Evolutionary conservation across 768 basidiomycete species (phyloP), one percentile per base, ranked within the genome.

Genomic region (Kwoniella pini): DNA sequence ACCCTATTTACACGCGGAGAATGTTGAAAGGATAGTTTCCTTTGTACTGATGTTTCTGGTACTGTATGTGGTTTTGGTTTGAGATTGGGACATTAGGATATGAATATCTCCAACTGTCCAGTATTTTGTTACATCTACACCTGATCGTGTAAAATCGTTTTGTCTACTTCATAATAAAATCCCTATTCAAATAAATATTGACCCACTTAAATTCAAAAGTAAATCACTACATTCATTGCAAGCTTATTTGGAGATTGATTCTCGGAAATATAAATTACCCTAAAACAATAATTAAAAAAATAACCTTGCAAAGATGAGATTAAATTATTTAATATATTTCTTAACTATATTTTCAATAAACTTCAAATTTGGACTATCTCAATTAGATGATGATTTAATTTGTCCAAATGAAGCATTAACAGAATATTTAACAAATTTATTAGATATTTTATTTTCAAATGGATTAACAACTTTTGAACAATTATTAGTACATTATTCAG

Each of bases 381-480:
- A 40, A n/a, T 63, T 63, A 51, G 53, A 63, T 19, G 54, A 64
- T 30, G 44, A 63, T n/a, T 52, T 71, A 27, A 62, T 61, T 15
- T 75, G 73, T 57, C 44, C 50, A 50, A 62, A 75, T 51, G 36
- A 40, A 7, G 19, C 51, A 15, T 54, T 75, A 0, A 58, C 66
- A 21, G 45, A 60, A n/a, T 75, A 70, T 52, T 68, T 75, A 39
- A 38, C 67, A 17, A 31, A 54, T 4, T 61, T 75, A 0, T 64
- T 75, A 19, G 73, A 75, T 50, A 36, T 36, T 13, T 62, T 70
- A 30, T 75, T 65, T 51, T 54, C 49, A 38, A 70, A 69, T 54
- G 73, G 73, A 9, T 59, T 72, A 4, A 70, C 71, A 19, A 64
- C 46, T 11, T 75, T 65, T 62, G 73, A 75, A 52, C 46, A 65